These are phyloP conservation scores for Leishmania lainsoni DNA, from an alignment of 208 protist genomes.

Conservation along the genomic window DNA sequence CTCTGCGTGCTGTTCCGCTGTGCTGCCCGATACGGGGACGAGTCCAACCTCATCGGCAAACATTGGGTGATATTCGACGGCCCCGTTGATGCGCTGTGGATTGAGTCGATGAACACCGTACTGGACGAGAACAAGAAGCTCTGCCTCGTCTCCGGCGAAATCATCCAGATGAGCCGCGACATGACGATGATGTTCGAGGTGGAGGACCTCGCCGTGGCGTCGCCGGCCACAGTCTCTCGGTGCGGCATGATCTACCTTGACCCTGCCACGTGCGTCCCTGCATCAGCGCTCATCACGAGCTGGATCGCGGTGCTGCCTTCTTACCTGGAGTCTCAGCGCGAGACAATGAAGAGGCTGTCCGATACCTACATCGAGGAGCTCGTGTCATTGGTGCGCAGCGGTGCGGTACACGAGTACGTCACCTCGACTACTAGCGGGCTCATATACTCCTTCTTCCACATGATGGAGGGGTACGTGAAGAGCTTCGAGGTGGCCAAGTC, in stretches of 20 bases:
- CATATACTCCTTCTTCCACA: conserved; percentile 90
- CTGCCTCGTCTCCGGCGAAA: conserved; percentile 95
- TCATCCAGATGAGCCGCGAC: conserved; percentile 95
- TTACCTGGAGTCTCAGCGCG: conserved; percentile 80
- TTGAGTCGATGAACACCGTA: conserved; percentile 97
- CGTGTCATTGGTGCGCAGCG: conserved; percentile 83
- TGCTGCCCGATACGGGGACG: conserved; percentile 87
- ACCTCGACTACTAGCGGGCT: conserved; percentile 94
- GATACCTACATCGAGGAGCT: conserved; percentile 80
- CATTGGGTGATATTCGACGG: conserved; percentile 98
- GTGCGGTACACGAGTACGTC: conserved; percentile 90
- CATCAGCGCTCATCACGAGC: conserved; percentile 63
- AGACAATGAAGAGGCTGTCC: conserved; percentile 59
- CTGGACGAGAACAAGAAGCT: conserved; percentile 97
- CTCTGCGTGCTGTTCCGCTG: conserved; percentile 94
- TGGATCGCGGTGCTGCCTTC: conserved; percentile 86
- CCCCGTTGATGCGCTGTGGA: conserved; percentile 96
- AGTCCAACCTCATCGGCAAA: conserved; percentile 85
- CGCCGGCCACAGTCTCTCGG: conserved; percentile 97
- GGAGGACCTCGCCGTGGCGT: conserved; percentile 96
- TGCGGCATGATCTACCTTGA: conserved; percentile 99
- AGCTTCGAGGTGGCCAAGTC: conserved; percentile 52
- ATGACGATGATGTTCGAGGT: conserved; percentile 99
- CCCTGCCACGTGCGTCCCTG: conserved; percentile 88
- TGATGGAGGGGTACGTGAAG: conserved; percentile 92